These are phyloP conservation scores for Nicotiana benthamiana DNA, from an alignment of 257 asterid species.

Conservation along the genomic window DNA sequence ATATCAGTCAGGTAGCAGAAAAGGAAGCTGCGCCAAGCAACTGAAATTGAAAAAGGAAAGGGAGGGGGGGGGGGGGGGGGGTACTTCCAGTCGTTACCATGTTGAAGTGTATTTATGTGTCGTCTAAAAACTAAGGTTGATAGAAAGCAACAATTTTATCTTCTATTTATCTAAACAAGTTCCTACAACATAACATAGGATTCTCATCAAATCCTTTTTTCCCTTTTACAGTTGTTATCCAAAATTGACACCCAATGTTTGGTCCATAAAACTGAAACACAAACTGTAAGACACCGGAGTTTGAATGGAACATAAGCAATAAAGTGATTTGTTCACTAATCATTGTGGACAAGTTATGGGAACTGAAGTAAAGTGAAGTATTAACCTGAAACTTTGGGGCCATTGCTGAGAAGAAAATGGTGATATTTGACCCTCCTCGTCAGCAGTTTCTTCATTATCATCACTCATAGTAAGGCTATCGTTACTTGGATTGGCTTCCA, in stretches of 20 bases:
- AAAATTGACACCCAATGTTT: neutral
- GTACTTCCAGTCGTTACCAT: too few species aligned
- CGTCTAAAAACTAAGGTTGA: too few species aligned
- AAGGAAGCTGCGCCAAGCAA: neutral
- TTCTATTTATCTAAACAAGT: neutral
- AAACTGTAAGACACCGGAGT: neutral
- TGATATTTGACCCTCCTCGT: slow-evolving; percentile 21
- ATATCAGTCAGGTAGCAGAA: neutral
- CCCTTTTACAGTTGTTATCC: neutral
- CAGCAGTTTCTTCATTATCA: slow-evolving; percentile 15
- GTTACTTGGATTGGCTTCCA: slow-evolving; percentile 12
- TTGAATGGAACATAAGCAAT: neutral
- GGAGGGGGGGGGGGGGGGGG: too few species aligned
- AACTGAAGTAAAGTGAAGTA: neutral
- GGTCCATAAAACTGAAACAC: neutral
- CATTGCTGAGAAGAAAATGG: slow-evolving; percentile 60
- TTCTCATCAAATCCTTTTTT: neutral
- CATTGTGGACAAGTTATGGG: neutral
- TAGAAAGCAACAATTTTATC: too few species aligned
- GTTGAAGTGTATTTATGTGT: too few species aligned
- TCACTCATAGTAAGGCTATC: neutral
- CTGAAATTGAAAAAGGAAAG: too few species aligned
- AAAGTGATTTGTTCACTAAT: neutral
- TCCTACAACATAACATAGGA: neutral
- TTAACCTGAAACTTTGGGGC: slow-evolving; percentile 92